Conservation (phyloP, 73 alveolate species). For the Paraurostyla sp. region DNA sequence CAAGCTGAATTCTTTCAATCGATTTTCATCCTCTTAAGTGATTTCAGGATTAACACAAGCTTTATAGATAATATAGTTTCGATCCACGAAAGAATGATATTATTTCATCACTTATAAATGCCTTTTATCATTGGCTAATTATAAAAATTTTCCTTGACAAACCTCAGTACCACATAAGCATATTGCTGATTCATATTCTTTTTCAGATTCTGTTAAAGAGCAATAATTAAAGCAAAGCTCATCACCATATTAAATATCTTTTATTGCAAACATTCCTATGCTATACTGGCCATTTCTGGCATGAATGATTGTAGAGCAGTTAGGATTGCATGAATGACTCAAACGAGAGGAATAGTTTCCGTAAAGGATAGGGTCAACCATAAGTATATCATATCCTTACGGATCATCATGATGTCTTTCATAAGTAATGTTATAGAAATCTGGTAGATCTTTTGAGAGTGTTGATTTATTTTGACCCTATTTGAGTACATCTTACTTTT, state of each 20-base stretch:
- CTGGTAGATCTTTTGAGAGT: conserved; percentile 96
- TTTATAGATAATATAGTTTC: conserved; percentile 88
- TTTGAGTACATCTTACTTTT: conserved; percentile 97
- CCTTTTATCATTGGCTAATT: conserved; percentile 82
- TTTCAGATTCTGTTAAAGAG: conserved; percentile 96
- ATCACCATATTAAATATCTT: conserved; percentile 94
- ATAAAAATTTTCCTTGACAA: conserved; percentile 90
- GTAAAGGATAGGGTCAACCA: conserved; percentile 96
- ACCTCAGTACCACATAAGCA: conserved; percentile 95
- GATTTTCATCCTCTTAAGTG: conserved; percentile 74
- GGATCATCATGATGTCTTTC: conserved; percentile 98
- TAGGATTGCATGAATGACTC: conserved; percentile 97
- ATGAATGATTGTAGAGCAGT: conserved; percentile 96
- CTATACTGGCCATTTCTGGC: conserved; percentile 93
- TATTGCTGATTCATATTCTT: conserved; percentile 94
- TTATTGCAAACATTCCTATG: conserved; percentile 98
- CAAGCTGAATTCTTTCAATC: conserved; percentile 83
- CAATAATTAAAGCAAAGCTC: conserved; percentile 98
- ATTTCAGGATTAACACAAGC: conserved; percentile 84
- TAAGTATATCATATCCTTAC: conserved; percentile 93
- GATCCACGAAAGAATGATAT: conserved; percentile 93
- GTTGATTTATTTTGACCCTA: conserved; percentile 84
- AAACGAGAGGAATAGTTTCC: conserved; percentile 96
- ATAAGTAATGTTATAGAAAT: conserved; percentile 96
- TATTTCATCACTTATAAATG: conserved; percentile 85